Percentiles rank a stretch among this genome's conserved stretches.
phyloP scores from a whole-genome alignment of 805 yeast genomes.

The Pichia cephalocereana region DNA sequence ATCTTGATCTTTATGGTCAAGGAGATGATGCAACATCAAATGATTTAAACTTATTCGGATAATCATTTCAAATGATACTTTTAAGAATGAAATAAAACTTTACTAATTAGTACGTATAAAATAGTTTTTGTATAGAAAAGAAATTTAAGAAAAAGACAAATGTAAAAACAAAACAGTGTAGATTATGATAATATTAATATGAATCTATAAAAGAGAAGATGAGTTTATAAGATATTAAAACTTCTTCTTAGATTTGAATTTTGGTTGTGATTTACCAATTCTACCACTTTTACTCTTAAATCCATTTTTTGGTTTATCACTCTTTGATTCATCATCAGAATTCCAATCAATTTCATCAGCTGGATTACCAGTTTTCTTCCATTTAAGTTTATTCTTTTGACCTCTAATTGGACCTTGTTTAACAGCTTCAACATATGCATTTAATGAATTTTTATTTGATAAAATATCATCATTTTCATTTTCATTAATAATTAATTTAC shows the following conservation, averaged over 20 bases:
- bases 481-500: constrained; percentile 60
- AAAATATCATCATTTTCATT: constrained; percentile 40
- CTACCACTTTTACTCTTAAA: constrained; percentile 13
- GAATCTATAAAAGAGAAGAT: no score
- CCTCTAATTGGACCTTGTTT: constrained; percentile 91
- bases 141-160: background rate
- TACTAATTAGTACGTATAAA: background rate
- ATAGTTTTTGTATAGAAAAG: background rate
- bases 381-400: constrained; percentile 84
- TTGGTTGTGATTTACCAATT: constrained; percentile 30
- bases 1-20: constrained; percentile 14
- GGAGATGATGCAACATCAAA: constrained; percentile 3
- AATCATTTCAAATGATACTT: background rate
- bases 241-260: constrained; percentile 53
- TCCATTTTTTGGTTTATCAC: constrained; percentile 1
- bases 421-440: constrained; percentile 91
- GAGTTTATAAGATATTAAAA: constrained; percentile 24
- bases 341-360: constrained; percentile 34
- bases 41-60: constrained; percentile 15
- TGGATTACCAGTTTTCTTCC: constrained; percentile 45
- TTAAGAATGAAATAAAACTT: background rate
- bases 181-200: no score
- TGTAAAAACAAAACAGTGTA: background rate
- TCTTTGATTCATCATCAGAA: constrained; percentile 17
- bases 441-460: constrained; percentile 49